phyloP scores from a whole-genome alignment of 345 rosid genomes.

The Noccaea caerulescens region DNA sequence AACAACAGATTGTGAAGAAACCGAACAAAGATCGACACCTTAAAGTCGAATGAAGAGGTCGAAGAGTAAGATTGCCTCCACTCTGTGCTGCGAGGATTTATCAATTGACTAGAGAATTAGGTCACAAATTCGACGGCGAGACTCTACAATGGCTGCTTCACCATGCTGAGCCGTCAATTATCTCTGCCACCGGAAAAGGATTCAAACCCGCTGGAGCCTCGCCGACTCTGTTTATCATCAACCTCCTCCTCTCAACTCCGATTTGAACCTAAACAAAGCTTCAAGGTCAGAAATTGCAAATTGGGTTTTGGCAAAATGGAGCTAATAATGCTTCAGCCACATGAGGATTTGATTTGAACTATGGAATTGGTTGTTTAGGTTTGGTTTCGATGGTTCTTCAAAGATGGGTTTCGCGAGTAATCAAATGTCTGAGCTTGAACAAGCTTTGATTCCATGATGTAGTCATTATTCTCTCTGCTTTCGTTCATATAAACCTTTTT shows the following conservation, averaged over 20 bases:
- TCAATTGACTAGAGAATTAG: slow-evolving; percentile 33
- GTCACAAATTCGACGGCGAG: slow-evolving; percentile 37
- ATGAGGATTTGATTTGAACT: slow-evolving; percentile 21
- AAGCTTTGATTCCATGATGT: too few relatives aligned
- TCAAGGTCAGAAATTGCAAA: neutral
- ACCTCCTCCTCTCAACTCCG: neutral
- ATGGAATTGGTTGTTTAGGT: slow-evolving; percentile 23
- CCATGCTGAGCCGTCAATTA: slow-evolving; percentile 35
- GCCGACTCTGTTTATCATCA: slow-evolving; percentile 3
- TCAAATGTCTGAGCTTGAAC: slow-evolving; percentile 5
- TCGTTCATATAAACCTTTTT: too few relatives aligned
- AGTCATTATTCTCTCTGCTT: too few relatives aligned
- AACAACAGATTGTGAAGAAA: neutral
- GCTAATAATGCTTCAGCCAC: neutral
- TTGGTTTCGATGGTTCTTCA: slow-evolving; percentile 22
- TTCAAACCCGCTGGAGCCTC: neutral
- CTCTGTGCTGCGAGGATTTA: slow-evolving; percentile 30
- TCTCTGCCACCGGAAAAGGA: slow-evolving; percentile 33
- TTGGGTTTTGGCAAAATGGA: slow-evolving; percentile 18
- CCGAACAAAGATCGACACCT: slow-evolving; percentile 24
- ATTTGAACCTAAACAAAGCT: neutral
- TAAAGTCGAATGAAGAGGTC: slow-evolving; percentile 34
- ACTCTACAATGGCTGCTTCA: slow-evolving; percentile 35
- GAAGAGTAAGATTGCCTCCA: slow-evolving; percentile 24
- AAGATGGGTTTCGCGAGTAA: slow-evolving; percentile 15